Base-by-base conservation (phyloP, 2,329 filamentous ascomycete species). In the Aspergillus oerlinghausenensis region DNA sequence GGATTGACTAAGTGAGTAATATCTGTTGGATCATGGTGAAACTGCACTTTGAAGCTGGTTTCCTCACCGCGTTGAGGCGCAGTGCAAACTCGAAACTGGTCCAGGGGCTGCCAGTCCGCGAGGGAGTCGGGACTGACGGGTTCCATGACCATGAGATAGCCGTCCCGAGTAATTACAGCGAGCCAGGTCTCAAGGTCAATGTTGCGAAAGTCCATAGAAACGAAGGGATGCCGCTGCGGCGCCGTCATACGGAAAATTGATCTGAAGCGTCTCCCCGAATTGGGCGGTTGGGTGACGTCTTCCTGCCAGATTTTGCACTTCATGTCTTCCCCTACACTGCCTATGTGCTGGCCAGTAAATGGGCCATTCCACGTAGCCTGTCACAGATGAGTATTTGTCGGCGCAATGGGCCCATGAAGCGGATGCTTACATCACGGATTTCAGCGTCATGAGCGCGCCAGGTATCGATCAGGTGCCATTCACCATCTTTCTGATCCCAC, bases 311-410 rank as follows among this genome's bases (percentile, higher is more conserved):
- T 82, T 71, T 92, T 90, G 79, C 95, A 91, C 72, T 88, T 87
- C 67, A 93, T 90, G 67, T 97, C 93, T 67, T 93, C 89, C 60
- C 90, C 91, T 58, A 97, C 88, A 54, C 89, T 96, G 55, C 88
- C 92, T 64, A 97, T 80, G 66, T 96, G 84, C 69, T 94, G 91
- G 64, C 94, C 94, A 58, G 94, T 87, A 61, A 90, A 93, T 0
- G 92, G 89, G 1, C 92, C 90, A 56, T 96, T 89, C 92, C 93
- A 97, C 80, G 94, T 90, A 54, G 96, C 86, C 90, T 93, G 68
- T 50, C 49, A 9, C 40, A 57, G 49, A 28, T 65, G 57, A 61
- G 60, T 59, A 62, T 66, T 60, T 64, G 59, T 55, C 28, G 29
- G 50, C 42, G 28, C 25, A 26, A 26, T 26, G 25, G 25, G 25